Base-by-base conservation (phyloP, 2,329 filamentous ascomycete species). In the Epichloe brachyelytri region DNA sequence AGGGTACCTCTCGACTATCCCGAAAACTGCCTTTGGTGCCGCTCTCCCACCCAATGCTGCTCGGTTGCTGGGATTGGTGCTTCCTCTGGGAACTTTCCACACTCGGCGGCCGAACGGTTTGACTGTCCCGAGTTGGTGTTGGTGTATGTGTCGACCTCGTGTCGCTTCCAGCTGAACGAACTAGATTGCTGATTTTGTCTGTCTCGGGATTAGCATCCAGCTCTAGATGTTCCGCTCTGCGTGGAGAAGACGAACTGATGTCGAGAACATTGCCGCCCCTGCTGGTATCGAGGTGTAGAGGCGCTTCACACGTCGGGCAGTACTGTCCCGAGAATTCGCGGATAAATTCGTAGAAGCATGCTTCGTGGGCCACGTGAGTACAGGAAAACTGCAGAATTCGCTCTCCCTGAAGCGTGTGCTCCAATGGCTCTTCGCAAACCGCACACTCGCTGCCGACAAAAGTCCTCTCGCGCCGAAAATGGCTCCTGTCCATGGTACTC, bases 271-370 rank as follows among this genome's bases (percentile, higher is more conserved):
- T 96, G 57, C 90, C 90, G 53, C 89, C 89, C 56, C 93, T 80
- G 65, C 88, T 95, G 6, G 89, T 93, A 68, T 98, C 93, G 43
- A 98, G 74, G 55, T 90, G 88, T 49, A 98, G 72, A 19, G 93
- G 89, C 56, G 90, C 86, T 72, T 95, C 86, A 69, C 93, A 98
- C 57, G 87, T 86, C 30, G 93, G 93, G 69, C 93, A 98, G 62
- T 88, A 90, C 62, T 97, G 89, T 49, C 87, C 87, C 59, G 97
- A 90, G 53, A 91, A 86, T 63, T 96, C 91, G 62, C 88, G 86
- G 60, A 98, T 95, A 65, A 94, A 96, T 68, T 98, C 93, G 71
- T 97, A 97, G 65, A 98, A 97, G 70, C 93, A 98, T 37, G 91
- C 93, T 68, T 97, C 93, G 65, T 98, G 93, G 11, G 91, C 89